phyloP scores from a whole-genome alignment of 2,329 filamentous ascomycete genomes.

The Stenocarpella maydis region DNA sequence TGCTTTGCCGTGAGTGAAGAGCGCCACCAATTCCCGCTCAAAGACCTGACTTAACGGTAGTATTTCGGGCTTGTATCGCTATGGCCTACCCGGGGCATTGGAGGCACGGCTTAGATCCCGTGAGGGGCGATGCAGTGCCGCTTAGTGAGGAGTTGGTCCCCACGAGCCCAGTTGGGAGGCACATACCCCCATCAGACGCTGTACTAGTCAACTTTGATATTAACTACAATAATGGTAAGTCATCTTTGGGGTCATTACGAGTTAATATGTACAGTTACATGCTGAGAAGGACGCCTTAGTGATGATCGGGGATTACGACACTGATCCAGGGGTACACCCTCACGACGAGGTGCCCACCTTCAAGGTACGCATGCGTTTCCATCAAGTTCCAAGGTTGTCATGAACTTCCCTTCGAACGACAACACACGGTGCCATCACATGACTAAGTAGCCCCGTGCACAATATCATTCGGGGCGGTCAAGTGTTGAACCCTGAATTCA shows the following conservation, averaged over 20 bases:
- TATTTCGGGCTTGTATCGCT: slow-evolving; percentile 8
- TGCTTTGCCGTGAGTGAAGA: background rate
- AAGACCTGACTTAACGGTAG: background rate
- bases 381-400: background rate
- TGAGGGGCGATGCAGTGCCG: background rate
- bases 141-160: slow-evolving; percentile 4
- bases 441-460: too few species aligned
- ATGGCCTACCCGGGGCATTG: background rate
- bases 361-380: background rate
- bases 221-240: background rate
- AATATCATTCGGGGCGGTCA: background rate
- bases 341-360: background rate
- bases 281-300: background rate
- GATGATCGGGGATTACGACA: slow-evolving; percentile 4
- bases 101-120: background rate
- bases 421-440: too few species aligned
- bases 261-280: too few species aligned
- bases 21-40: too few species aligned
- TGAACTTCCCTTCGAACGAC: background rate
- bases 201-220: background rate
- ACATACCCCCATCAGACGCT: background rate
- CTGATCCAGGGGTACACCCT: background rate
- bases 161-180: background rate
- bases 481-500: background rate
- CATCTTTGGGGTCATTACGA: too few species aligned